phyloP scores from a whole-genome alignment of 2,329 filamentous ascomycete genomes.

The Sporothrix sp. region DNA sequence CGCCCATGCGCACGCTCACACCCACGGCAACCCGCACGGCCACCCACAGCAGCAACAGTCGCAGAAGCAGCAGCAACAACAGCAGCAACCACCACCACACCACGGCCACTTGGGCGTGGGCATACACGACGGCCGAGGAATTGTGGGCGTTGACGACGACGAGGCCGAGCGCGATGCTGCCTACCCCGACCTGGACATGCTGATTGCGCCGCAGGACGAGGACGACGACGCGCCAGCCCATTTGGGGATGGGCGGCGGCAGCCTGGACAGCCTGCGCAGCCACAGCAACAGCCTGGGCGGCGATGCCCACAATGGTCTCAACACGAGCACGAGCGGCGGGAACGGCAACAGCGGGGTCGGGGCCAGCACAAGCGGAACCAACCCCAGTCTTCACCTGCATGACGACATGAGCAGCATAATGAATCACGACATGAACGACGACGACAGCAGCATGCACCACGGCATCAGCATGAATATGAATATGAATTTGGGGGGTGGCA shows the following conservation, averaged over 20 bases:
- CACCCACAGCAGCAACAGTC: constrained; percentile 5
- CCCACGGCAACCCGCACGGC: neutral
- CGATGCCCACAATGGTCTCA: neutral
- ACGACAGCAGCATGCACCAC: constrained; percentile 5
- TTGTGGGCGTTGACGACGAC: constrained; percentile 20
- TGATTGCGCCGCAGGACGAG: constrained; percentile 37
- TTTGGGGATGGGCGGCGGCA: neutral
- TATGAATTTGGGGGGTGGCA: no score
- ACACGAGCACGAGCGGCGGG: neutral
- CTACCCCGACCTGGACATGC: constrained; percentile 42
- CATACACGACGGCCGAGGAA: constrained; percentile 9
- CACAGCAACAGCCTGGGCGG: neutral
- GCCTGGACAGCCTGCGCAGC: neutral
- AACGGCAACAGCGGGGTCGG: neutral
- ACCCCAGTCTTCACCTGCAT: no score
- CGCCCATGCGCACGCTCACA: neutral
- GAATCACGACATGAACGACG: constrained; percentile 9
- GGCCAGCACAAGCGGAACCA: no score
- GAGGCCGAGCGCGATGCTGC: constrained; percentile 32
- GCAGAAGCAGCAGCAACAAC: constrained; percentile 9
- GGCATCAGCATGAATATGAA: neutral
- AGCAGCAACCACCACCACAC: constrained; percentile 2
- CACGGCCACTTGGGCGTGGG: neutral
- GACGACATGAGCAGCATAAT: constrained; percentile 4
- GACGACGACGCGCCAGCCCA: constrained; percentile 30